Evolutionary conservation across 495 filamentous ascomycete species (phyloP).

Genomic region (Margaritispora aquatica): DNA sequence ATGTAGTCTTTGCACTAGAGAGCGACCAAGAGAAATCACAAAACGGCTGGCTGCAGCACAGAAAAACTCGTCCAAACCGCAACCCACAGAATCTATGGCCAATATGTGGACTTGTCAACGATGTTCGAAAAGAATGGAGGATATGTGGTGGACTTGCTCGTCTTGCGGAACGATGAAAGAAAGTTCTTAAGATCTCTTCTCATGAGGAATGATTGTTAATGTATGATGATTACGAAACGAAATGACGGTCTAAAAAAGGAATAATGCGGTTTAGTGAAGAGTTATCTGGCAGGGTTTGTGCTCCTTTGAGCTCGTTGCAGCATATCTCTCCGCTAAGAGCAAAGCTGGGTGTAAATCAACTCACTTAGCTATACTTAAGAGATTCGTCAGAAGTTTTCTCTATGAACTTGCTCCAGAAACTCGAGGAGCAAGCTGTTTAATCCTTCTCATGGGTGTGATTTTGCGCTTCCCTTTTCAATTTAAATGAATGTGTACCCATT

Average conservation of each 20-base stretch:
- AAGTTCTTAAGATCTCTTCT: slow-evolving; percentile 35
- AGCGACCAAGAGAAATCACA: slow-evolving; percentile 44
- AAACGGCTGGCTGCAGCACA: slow-evolving; percentile 18
- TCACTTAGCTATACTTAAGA: no score
- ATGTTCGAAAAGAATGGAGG: slow-evolving; percentile 61
- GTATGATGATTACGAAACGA: neutral
- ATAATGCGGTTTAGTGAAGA: no score
- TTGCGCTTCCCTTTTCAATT: no score
- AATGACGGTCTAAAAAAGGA: neutral
- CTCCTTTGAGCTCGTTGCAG: no score
- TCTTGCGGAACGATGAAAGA: slow-evolving; percentile 63
- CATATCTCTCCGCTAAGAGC: no score
- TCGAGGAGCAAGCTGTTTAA: no score
- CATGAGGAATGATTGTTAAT: neutral
- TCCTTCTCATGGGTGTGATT: no score
- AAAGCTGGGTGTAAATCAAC: no score
- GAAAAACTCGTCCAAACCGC: neutral
- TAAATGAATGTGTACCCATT: no score
- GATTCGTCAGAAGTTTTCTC: no score
- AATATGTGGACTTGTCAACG: slow-evolving; percentile 62
- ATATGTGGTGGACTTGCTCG: slow-evolving; percentile 75
- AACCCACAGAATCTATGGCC: neutral
- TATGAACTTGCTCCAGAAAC: no score
- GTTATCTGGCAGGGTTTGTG: no score
- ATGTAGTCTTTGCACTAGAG: slow-evolving; percentile 73